Evolutionary conservation across 768 basidiomycete genomes (phyloP).

Genomic region (Tulasnella sp.): DNA sequence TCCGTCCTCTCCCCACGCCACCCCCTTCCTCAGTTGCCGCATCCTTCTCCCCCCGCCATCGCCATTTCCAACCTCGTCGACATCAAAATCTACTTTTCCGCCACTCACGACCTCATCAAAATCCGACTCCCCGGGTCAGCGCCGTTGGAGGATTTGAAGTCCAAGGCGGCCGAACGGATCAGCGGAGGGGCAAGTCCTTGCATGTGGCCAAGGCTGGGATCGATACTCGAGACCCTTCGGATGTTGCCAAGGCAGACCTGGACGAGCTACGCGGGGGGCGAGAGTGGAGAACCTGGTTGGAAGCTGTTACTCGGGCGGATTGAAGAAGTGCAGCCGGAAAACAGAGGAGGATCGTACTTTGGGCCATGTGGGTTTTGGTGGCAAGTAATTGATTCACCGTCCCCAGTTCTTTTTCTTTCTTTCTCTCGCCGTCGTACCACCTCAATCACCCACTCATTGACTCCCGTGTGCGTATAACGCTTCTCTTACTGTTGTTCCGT

Average conservation of each 20-base stretch:
- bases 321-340: neutral
- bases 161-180: neutral
- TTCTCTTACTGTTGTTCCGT: neutral
- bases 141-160: neutral
- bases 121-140: neutral
- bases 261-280: neutral
- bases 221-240: neutral
- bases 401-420: neutral
- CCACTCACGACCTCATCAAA: neutral
- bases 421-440: neutral
- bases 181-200: neutral
- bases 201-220: neutral
- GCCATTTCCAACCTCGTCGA: neutral
- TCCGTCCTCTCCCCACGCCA: neutral
- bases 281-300: neutral
- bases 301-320: neutral
- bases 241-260: neutral
- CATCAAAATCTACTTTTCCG: neutral
- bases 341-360: constrained; percentile 2
- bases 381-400: neutral
- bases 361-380: neutral
- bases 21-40: neutral
- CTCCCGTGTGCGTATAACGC: neutral
- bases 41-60: neutral
- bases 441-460: neutral